phyloP scores from a whole-genome alignment of 352 stramenopile genomes.

The Thraustochytrium sp. region DNA sequence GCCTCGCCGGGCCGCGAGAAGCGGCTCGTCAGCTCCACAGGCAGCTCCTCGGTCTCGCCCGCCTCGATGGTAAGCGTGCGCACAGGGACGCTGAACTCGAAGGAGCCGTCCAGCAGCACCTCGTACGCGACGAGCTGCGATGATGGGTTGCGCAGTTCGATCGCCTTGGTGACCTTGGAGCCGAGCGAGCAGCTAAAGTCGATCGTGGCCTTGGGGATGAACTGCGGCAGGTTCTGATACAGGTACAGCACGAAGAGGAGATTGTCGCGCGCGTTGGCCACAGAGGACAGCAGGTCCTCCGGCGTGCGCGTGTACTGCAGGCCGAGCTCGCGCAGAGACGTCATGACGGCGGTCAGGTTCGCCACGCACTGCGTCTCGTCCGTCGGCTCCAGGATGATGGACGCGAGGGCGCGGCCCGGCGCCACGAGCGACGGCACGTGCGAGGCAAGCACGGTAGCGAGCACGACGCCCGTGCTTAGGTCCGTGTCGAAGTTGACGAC shows the following conservation, averaged over 20 bases:
- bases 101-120: constrained; percentile 68
- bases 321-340: constrained; percentile 62
- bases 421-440: constrained; percentile 74
- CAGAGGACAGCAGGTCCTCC: constrained; percentile 52
- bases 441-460: constrained; percentile 74
- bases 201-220: constrained; percentile 84
- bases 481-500: constrained; percentile 52
- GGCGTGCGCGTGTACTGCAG: constrained; percentile 68
- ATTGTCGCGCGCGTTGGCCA: constrained; percentile 60
- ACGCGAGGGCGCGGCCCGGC: constrained; percentile 60
- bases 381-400: constrained; percentile 44
- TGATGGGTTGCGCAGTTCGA: constrained; percentile 85
- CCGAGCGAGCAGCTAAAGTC: constrained; percentile 80
- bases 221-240: constrained; percentile 77
- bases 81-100: constrained; percentile 49
- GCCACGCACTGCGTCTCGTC: constrained; percentile 55
- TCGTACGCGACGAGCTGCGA: constrained; percentile 71
- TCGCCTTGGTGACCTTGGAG: constrained; percentile 76
- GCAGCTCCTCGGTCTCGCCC: constrained; percentile 63
- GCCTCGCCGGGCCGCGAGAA: constrained; percentile 76
- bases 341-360: constrained; percentile 60
- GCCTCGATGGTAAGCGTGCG: constrained; percentile 61
- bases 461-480: constrained; percentile 54
- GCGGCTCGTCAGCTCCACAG: constrained; percentile 68
- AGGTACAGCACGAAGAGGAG: constrained; percentile 78